These are phyloP conservation scores for Claviceps digitariae DNA, from an alignment of 2,329 filamentous ascomycete genomes.

Conservation along the genomic window DNA sequence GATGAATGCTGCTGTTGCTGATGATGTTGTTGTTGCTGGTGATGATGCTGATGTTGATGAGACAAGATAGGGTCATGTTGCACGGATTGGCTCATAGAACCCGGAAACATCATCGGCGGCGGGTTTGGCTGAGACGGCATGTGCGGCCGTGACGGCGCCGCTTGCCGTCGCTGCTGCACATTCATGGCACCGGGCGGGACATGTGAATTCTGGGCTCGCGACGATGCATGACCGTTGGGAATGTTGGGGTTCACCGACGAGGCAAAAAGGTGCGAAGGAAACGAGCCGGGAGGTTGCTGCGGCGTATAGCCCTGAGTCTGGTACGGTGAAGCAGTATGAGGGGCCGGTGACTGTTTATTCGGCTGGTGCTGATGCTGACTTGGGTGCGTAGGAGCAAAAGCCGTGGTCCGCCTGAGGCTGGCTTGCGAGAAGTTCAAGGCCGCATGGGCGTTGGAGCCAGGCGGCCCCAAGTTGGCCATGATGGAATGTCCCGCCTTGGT, in stretches of 20 bases:
- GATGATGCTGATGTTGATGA: conserved; percentile 24
- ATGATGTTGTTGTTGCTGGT: conserved; percentile 13
- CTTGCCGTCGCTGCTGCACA: conserved; percentile 30
- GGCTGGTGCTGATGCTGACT: conserved; percentile 36
- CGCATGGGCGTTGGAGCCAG: conserved; percentile 37
- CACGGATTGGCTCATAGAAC: conserved; percentile 26
- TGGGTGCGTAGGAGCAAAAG: conserved; percentile 33
- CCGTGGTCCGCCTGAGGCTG: conserved; percentile 30
- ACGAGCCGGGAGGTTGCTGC: conserved; percentile 34
- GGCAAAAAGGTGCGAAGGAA: conserved; percentile 40
- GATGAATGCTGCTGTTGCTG: conserved; percentile 15
- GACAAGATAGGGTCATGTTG: conserved; percentile 30
- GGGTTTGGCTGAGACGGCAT: conserved; percentile 27
- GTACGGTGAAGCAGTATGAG: conserved; percentile 42
- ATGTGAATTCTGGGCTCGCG: conserved; percentile 29
- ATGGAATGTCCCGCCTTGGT: conserved; percentile 8
- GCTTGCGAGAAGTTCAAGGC: conserved; percentile 40
- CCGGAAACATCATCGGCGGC: conserved; percentile 24
- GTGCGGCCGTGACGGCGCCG: conserved; percentile 28
- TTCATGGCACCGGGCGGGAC: conserved; percentile 35
- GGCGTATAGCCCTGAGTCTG: conserved; percentile 39
- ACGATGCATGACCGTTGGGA: conserved; percentile 28
- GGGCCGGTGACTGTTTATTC: conserved; percentile 41
- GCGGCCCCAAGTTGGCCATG: conserved; percentile 37
- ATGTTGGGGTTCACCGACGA: conserved; percentile 34